A percentile compares a stretch with the other conserved stretches of the same genome.
Evolutionary conservation across 2,329 filamentous ascomycete species (phyloP).

Genomic region (Calonectria montana): DNA sequence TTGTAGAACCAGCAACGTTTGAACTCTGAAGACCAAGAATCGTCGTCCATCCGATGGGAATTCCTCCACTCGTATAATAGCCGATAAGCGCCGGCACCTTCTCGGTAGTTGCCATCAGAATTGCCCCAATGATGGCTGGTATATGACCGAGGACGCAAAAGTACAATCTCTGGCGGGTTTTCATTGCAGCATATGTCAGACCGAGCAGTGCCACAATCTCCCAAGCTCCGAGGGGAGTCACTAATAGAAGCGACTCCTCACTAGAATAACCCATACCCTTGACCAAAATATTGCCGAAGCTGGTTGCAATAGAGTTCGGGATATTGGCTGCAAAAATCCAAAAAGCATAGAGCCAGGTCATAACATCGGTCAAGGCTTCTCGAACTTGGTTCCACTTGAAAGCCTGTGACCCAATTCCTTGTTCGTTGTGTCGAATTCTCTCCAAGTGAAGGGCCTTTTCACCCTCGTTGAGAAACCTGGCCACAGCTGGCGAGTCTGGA

Average conservation of each 20-base stretch:
- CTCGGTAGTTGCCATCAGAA: constrained; percentile 37
- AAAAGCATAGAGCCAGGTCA: constrained; percentile 37
- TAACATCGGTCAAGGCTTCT: constrained; percentile 29
- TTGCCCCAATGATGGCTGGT: constrained; percentile 32
- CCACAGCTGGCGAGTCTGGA: constrained; percentile 26
- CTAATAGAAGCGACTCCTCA: constrained; percentile 25
- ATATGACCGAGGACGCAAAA: constrained; percentile 29
- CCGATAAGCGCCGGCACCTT: constrained; percentile 34
- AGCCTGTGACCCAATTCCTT: constrained; percentile 29
- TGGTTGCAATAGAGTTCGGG: constrained; percentile 31
- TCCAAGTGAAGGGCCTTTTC: constrained; percentile 25
- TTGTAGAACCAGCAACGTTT: constrained; percentile 35
- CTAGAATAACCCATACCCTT: constrained; percentile 28
- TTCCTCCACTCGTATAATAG: constrained; percentile 34
- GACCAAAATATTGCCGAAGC: constrained; percentile 32
- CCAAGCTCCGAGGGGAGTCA: constrained; percentile 30
- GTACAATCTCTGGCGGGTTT: constrained; percentile 26
- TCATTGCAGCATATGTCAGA: constrained; percentile 29
- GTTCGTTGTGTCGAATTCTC: constrained; percentile 28
- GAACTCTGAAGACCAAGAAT: constrained; percentile 36
- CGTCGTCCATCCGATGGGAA: constrained; percentile 36
- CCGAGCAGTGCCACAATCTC: constrained; percentile 30
- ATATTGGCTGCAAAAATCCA: constrained; percentile 38
- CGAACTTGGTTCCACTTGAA: constrained; percentile 34
- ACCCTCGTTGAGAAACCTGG: constrained; percentile 16